Evolutionary conservation across 176 grass and related monocot species (phyloP).

Genomic region (Dendrocalamus sinicus): DNA sequence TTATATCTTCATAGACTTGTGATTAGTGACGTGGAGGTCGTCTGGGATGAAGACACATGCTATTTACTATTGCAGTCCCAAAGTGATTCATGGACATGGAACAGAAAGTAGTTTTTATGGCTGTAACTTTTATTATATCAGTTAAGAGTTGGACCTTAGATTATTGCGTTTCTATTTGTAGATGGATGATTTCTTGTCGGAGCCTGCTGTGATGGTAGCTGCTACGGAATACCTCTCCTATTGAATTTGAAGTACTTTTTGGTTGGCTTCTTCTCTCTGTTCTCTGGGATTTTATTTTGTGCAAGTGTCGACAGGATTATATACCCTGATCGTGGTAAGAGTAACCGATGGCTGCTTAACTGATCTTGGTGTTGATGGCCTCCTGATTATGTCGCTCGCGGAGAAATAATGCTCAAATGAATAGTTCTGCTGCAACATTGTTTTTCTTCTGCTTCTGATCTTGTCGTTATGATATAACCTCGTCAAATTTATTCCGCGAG

Average conservation of each 20-base stretch:
- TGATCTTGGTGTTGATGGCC: neutral
- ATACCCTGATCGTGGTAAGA: neutral
- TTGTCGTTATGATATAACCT: neutral
- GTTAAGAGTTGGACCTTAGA: slow-evolving; percentile 52
- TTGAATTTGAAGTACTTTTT: slow-evolving; percentile 50
- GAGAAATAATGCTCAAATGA: slow-evolving; percentile 26
- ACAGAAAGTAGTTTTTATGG: neutral
- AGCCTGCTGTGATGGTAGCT: slow-evolving; percentile 57
- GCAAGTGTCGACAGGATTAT: neutral
- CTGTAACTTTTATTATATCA: slow-evolving; percentile 40
- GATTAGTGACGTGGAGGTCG: slow-evolving; percentile 65
- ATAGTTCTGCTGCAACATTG: neutral
- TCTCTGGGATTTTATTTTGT: slow-evolving; percentile 23
- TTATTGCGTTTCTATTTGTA: slow-evolving; percentile 72
- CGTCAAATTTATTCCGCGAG: neutral
- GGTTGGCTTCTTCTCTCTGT: slow-evolving; percentile 42
- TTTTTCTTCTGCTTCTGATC: neutral
- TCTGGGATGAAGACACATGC: slow-evolving; percentile 59
- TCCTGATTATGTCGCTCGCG: neutral
- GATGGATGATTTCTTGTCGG: slow-evolving; percentile 79
- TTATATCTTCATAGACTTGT: slow-evolving; percentile 73
- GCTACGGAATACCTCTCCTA: slow-evolving; percentile 36
- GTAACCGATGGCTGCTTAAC: neutral
- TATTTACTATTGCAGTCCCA: slow-evolving; percentile 38
- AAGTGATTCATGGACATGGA: slow-evolving; percentile 25